Evolutionary conservation across 352 stramenopile species (phyloP), one percentile per base, ranked within the genome.

Genomic region (Globisporangium cystogenes): DNA sequence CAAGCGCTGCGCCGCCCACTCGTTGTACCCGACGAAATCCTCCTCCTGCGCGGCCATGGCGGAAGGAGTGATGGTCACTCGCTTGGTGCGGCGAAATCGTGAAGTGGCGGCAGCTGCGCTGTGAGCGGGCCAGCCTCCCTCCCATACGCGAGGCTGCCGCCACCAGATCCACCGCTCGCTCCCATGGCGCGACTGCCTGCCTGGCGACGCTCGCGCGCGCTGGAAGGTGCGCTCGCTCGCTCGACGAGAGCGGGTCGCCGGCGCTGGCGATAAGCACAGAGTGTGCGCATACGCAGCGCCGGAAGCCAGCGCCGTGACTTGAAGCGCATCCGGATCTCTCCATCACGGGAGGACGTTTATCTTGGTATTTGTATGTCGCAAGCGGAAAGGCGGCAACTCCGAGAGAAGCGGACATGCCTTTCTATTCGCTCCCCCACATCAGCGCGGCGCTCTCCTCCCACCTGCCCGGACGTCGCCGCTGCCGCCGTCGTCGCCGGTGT

Each of bases 21-120:
- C 79, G 52, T 92, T 86, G 60, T 86, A 93, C 37, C 82, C 79
- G n/a, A 90, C 62, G 42, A 84, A 82, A 20, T 53, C 65, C 49
- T 72, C 37, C 33, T 45, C 20, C 18, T 6, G 18, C n/a, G 40
- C 36, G 1, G 36, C 36, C 33, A 39, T 39, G 33, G 1, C 2
- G 33, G 33, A 35, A 39, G 33, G 33, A 39, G 24, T 21, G 23
- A 16, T 26, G 16, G 23, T 23, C 35, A 37, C 43, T 44, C 29
- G 29, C 40, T 41, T 29, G 43, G 27, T 18, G 33, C 42, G 18
- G n/a, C 33, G 16, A 26, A 55, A 15, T 39, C 39, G 49, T 27
- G 37, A 23, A 48, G 35, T 55, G 24, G 36, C n/a, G n/a, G n/a
- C n/a, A n/a, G n/a, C n/a, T n/a, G n/a, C n/a, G n/a, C n/a, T n/a